Evolutionary conservation across 2,329 filamentous ascomycete genomes (phyloP), one percentile per base, ranked within the genome.

Genomic region (Stachybotrys chlorohalonatus): DNA sequence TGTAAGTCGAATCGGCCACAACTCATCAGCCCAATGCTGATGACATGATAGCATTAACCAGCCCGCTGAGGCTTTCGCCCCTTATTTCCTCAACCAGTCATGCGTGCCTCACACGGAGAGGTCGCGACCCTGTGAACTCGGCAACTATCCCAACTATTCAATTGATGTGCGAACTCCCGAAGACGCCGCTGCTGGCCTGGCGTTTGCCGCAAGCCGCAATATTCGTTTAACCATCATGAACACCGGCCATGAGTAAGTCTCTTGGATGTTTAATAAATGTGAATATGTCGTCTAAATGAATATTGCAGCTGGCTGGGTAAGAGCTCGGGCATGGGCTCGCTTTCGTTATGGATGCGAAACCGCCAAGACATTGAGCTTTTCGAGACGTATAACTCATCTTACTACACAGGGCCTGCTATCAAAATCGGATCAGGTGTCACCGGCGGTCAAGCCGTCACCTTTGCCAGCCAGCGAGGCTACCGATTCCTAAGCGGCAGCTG

Each of bases 401-500:
- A 47, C 46, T 47, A 47, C 46, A 47, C 46, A 8, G 46, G 46
- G 4, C 11, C 46, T n/a, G 46, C 46, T 24, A n/a, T 47, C n/a
- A 47, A 16, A 24, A n/a, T 47, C 46, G 46, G 46, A 16, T n/a
- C 46, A n/a, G 46, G 46, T 3, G 17, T 47, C n/a, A 47, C 17
- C 9, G 46, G 46, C 15, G 46, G 46, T n/a, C 46, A 47, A n/a
- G 46, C 46, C 4, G 15, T 16, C n/a, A n/a, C 15, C 15, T 47
- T 2, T 24, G 46, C 17, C 15, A n/a, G 3, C 17, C 11, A 47
- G 16, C 15, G 73, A 49, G 74, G 73, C 3, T 68, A 76, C 50
- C 73, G 70, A 0, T 70, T 79, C 5, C 73, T 82, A 15, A 78
- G 76, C 31, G 79, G 80, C 8, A 75, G 76, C 31, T 77, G 77